Conservation (phyloP, 352 stramenopile species). For the Aphanomyces astaci region DNA sequence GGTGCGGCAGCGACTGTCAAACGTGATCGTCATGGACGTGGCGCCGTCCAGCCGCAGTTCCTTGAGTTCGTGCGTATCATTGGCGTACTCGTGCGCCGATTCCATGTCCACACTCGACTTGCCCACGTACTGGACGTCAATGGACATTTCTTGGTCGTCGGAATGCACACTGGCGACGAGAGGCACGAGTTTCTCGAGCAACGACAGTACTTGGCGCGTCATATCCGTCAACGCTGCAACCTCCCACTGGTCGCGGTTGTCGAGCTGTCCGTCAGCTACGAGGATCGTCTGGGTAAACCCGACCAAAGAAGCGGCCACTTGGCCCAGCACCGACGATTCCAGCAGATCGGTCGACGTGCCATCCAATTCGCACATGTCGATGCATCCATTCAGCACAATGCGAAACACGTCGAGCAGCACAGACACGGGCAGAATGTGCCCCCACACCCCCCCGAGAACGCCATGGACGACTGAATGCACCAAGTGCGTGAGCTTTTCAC, state of each 20-base stretch:
- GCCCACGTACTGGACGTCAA: constrained; percentile 7
- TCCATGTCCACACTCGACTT: constrained; percentile 42
- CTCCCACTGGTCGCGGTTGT: constrained; percentile 4
- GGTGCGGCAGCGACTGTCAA: constrained; percentile 67
- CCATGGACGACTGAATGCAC: not conserved
- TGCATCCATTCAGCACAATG: not conserved
- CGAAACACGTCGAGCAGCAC: not conserved
- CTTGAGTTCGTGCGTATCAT: constrained; percentile 61
- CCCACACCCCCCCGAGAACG: not conserved
- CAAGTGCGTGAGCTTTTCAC: not conserved
- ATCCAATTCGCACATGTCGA: not conserved
- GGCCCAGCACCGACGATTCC: not conserved
- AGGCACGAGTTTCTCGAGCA: constrained; percentile 34
- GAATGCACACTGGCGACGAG: constrained; percentile 33
- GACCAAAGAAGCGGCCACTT: not conserved
- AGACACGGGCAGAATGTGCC: not conserved
- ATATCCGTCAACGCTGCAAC: constrained; percentile 24
- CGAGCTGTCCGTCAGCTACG: constrained; percentile 16
- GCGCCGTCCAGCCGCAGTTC: constrained; percentile 72
- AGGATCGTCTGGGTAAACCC: not conserved
- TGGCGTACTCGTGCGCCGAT: constrained; percentile 73
- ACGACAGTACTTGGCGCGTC: constrained; percentile 27
- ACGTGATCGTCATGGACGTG: constrained; percentile 63
- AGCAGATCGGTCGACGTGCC: not conserved
- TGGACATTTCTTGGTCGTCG: constrained; percentile 24